Evolutionary conservation across 176 grass and related monocot species (phyloP).

Genomic region (Triticum dicoccoides): DNA sequence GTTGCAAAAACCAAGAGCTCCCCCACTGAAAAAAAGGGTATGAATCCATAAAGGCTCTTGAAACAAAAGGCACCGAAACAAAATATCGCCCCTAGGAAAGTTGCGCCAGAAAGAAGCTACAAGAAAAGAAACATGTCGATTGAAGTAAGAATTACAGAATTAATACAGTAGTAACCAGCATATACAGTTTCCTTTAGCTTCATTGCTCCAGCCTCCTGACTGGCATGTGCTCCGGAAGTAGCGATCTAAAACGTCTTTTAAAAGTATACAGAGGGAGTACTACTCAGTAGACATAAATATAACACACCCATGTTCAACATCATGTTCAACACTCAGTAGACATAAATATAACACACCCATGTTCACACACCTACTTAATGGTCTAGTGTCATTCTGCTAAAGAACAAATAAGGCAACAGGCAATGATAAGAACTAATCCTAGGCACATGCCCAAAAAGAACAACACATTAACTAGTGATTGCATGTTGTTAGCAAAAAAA

Average conservation of each 20-base stretch:
- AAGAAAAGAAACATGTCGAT: constrained; percentile 17
- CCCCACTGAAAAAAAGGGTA: constrained; percentile 73
- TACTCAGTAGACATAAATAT: background rate
- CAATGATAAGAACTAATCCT: background rate
- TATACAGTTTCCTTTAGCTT: background rate
- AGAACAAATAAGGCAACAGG: background rate
- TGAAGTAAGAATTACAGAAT: constrained; percentile 2
- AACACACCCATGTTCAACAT: constrained; percentile 10
- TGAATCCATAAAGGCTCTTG: constrained; percentile 97
- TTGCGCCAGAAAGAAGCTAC: constrained; percentile 89
- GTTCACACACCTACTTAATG: background rate
- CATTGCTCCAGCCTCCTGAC: background rate
- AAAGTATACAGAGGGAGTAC: background rate
- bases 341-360: background rate
- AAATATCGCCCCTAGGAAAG: constrained; percentile 92
- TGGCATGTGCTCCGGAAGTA: background rate
- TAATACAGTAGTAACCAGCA: constrained; percentile 1
- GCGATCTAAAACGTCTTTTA: too few species aligned
- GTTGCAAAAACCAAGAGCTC: constrained; percentile 95
- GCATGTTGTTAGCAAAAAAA: background rate
- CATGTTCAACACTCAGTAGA: background rate
- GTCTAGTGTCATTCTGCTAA: background rate
- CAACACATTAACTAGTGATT: background rate
- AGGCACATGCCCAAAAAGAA: background rate
- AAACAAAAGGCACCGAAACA: constrained; percentile 98